Percentiles rank a stretch among this genome's conserved stretches.
These are phyloP conservation scores for Coemansia sp. DNA, from an alignment of 192 early-diverging fungal genomes.

Conservation along the genomic window DNA sequence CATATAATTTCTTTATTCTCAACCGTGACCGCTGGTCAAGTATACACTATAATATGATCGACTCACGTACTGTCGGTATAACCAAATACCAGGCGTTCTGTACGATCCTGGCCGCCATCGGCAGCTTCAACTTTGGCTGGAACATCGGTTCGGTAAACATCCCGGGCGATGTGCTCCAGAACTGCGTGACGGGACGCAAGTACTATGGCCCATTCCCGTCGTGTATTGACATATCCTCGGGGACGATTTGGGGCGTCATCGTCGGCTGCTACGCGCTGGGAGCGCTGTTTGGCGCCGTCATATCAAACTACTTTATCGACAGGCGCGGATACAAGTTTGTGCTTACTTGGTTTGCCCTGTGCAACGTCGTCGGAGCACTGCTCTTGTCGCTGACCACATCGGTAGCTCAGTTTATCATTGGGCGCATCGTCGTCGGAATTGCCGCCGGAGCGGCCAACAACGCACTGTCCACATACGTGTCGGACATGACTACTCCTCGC, in stretches of 20 bases:
- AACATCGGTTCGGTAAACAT: conserved; percentile 61
- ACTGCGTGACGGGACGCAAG: conserved; percentile 54
- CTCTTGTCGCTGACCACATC: conserved; percentile 63
- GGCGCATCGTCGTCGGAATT: conserved; percentile 72
- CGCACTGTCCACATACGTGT: conserved; percentile 69
- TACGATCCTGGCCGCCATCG: conserved; percentile 50
- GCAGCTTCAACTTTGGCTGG: conserved; percentile 59
- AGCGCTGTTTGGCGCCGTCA: conserved; percentile 66
- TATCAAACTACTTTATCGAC: conserved; percentile 62
- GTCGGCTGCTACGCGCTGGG: conserved; percentile 64
- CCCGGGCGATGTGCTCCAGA: conserved; percentile 58
- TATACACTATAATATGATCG: conserved; percentile 28
- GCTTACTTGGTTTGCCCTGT: conserved; percentile 68
- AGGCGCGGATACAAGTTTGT: conserved; percentile 64
- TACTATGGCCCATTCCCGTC: conserved; percentile 54
- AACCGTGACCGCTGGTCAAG: no score
- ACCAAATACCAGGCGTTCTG: conserved; percentile 54
- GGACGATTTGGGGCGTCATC: conserved; percentile 58
- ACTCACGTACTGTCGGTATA: conserved; percentile 52
- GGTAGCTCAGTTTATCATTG: conserved; percentile 66
- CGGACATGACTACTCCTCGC: conserved; percentile 73
- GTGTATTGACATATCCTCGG: conserved; percentile 47
- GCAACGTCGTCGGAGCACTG: conserved; percentile 65
- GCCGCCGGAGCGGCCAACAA: conserved; percentile 67
- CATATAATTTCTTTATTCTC: no score